Evolutionary conservation across 805 yeast genomes (phyloP).

Genomic region (Candida bentonensis): DNA sequence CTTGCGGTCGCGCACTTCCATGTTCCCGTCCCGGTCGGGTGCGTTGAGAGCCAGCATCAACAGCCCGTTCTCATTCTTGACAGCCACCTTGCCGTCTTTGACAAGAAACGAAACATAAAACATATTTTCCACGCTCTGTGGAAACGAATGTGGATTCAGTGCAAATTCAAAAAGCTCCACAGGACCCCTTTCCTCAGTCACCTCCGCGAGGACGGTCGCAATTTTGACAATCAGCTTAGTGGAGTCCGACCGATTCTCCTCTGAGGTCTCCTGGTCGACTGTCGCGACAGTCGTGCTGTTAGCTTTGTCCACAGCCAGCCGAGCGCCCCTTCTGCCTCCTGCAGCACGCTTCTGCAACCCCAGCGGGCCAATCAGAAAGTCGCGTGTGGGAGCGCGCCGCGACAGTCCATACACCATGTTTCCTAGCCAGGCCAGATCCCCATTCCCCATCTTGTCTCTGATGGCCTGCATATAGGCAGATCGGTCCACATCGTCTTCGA

Average conservation of each 20-base stretch:
- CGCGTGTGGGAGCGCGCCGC: conserved; percentile 29
- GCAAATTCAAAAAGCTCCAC: conserved; percentile 53
- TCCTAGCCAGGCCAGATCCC: conserved; percentile 24
- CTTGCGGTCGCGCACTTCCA: too few relatives aligned
- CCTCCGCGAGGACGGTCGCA: conserved; percentile 27
- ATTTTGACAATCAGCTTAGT: conserved; percentile 37
- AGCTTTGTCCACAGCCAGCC: background rate
- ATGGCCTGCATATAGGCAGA: too few relatives aligned
- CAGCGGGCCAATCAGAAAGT: conserved; percentile 61
- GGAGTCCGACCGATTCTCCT: background rate
- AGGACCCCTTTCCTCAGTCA: conserved; percentile 17
- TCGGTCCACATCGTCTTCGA: too few relatives aligned
- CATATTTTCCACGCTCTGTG: conserved; percentile 69
- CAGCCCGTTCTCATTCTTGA: too few relatives aligned
- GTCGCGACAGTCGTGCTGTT: background rate
- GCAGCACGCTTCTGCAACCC: conserved; percentile 33
- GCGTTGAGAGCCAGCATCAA: too few relatives aligned
- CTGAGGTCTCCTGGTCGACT: background rate
- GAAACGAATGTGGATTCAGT: conserved; percentile 54
- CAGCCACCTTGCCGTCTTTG: conserved; percentile 49
- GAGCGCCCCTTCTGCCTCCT: background rate
- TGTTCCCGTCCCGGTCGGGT: too few relatives aligned
- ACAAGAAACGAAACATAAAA: conserved; percentile 72
- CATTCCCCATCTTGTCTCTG: conserved; percentile 3
- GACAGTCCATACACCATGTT: background rate